Conservation (phyloP, 441 rosid genomes). For the Bruguiera hainesii region DNA sequence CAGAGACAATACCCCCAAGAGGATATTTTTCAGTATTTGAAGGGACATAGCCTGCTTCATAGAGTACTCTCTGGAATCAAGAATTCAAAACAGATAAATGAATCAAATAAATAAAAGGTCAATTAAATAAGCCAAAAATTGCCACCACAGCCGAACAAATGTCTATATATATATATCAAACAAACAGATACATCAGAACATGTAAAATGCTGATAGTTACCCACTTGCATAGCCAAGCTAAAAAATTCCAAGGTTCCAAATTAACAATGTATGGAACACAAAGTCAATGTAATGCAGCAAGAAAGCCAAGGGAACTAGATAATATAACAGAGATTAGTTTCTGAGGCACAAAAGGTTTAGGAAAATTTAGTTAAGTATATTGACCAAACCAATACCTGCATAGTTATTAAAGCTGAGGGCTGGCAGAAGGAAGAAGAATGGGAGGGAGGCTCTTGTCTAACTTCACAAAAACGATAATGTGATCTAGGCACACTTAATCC, state of each 20-base stretch:
- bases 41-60: slow-evolving; percentile 85
- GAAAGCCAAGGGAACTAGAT: not conserved
- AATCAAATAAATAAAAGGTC: slow-evolving; percentile 3
- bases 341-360: not conserved
- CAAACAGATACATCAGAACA: no score
- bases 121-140: not conserved
- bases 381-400: not conserved
- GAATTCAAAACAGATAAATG: slow-evolving; percentile 13
- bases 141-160: no score
- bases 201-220: not conserved
- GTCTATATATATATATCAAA: no score
- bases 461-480: no score
- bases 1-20: slow-evolving; percentile 79
- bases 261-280: not conserved
- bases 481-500: not conserved
- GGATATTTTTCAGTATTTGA: slow-evolving; percentile 90
- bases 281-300: slow-evolving; percentile 4
- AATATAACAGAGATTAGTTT: not conserved
- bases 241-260: not conserved
- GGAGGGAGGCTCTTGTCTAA: no score
- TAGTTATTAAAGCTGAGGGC: not conserved
- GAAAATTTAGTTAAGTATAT: not conserved
- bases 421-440: no score
- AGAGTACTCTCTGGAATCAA: slow-evolving; percentile 59
- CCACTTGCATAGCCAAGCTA: slow-evolving; percentile 1